Conservation (phyloP, 768 basidiomycete genomes). For the Cystofilobasidium capitatum region DNA sequence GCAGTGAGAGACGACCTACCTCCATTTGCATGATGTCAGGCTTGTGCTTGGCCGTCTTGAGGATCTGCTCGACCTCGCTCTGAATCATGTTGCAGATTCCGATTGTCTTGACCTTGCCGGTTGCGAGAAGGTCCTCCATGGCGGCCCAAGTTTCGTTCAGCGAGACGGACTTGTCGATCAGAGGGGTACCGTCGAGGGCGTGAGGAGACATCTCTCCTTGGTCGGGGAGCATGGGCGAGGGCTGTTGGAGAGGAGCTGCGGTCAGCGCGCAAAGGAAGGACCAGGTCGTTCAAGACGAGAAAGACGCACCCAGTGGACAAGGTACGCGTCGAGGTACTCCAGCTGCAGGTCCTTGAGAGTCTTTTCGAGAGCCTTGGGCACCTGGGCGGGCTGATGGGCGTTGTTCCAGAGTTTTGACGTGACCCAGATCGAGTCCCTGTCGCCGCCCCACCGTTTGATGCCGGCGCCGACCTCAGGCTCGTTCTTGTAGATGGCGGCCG, state of each 20-base stretch:
- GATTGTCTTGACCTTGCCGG: slow-evolving; percentile 18
- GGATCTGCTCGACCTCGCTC: slow-evolving; percentile 22
- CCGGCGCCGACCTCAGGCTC: slow-evolving; percentile 15
- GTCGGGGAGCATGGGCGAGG: slow-evolving; percentile 16
- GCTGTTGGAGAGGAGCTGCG: background rate
- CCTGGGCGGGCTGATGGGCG: slow-evolving; percentile 12
- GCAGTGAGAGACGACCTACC: background rate
- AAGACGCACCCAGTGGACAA: slow-evolving; percentile 20
- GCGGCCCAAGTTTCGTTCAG: slow-evolving; percentile 19
- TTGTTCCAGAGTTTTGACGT: slow-evolving; percentile 22
- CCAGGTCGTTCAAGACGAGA: background rate
- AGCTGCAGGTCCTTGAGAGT: slow-evolving; percentile 18
- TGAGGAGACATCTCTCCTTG: slow-evolving; percentile 12
- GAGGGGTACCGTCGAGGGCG: slow-evolving; percentile 8
- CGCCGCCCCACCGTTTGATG: slow-evolving; percentile 8
- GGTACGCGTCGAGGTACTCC: slow-evolving; percentile 18
- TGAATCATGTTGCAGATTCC: slow-evolving; percentile 21
- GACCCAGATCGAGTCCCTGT: slow-evolving; percentile 19
- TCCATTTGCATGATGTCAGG: slow-evolving; percentile 22
- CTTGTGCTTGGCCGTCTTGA: slow-evolving; percentile 24
- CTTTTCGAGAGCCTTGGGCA: slow-evolving; percentile 8
- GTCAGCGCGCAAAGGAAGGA: background rate
- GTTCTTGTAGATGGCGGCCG: slow-evolving; percentile 17
- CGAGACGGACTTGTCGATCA: slow-evolving; percentile 5
- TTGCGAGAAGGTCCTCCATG: slow-evolving; percentile 20